Evolutionary conservation across 2,329 filamentous ascomycete species (phyloP).

Genomic region (Fusarium sp.): DNA sequence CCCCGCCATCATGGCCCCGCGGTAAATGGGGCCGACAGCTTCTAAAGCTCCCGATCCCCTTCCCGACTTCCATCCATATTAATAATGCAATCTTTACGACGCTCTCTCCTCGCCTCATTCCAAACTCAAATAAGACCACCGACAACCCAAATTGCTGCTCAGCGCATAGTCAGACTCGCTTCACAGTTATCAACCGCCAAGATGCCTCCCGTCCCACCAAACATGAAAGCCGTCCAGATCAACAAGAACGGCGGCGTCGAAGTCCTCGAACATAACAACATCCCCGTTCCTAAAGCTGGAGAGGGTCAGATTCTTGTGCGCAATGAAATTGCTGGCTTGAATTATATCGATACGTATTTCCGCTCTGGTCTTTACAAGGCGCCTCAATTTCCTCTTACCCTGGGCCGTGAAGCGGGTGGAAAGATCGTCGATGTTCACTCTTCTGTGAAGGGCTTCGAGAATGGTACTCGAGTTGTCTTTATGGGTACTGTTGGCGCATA

Average conservation of each 20-base stretch:
- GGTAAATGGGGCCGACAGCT: slow-evolving; percentile 15
- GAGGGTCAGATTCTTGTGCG: slow-evolving; percentile 82
- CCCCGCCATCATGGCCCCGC: slow-evolving; percentile 44
- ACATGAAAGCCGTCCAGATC: slow-evolving; percentile 75
- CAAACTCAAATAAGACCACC: background rate
- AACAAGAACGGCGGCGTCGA: slow-evolving; percentile 74
- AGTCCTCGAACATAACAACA: slow-evolving; percentile 77
- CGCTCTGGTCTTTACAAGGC: slow-evolving; percentile 83
- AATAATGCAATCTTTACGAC: slow-evolving; percentile 24
- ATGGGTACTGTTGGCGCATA: slow-evolving; percentile 64
- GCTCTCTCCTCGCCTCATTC: slow-evolving; percentile 27
- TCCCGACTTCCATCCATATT: slow-evolving; percentile 1
- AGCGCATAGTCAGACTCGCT: slow-evolving; percentile 16
- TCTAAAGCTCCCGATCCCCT: background rate
- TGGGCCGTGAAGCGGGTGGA: slow-evolving; percentile 84
- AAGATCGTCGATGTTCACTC: slow-evolving; percentile 71
- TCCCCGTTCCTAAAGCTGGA: slow-evolving; percentile 73
- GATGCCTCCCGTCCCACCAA: slow-evolving; percentile 79
- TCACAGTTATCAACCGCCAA: slow-evolving; percentile 50
- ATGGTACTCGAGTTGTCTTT: slow-evolving; percentile 79
- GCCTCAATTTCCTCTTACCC: slow-evolving; percentile 74
- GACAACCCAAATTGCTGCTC: slow-evolving; percentile 1
- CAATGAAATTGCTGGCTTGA: slow-evolving; percentile 83
- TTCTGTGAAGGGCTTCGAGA: slow-evolving; percentile 64
- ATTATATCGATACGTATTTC: slow-evolving; percentile 94